Conservation (phyloP, 108 stramenopile species). For the Cyclotella choctawhatcheeana region DNA sequence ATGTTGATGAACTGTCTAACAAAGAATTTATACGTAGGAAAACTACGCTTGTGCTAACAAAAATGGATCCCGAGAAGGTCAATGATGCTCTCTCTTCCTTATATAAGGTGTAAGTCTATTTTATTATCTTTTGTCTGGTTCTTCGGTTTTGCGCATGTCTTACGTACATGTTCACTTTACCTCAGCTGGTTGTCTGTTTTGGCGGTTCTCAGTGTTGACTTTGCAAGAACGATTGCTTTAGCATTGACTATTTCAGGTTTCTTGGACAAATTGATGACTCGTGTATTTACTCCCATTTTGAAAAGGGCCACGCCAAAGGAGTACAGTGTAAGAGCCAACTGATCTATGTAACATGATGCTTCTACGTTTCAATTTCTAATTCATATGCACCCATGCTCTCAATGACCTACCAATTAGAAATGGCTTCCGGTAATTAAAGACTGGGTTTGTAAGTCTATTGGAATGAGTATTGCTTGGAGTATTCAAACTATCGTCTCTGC, state of each 20-base stretch:
- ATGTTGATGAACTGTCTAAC: slow-evolving; percentile 72
- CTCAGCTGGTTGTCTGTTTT: slow-evolving; percentile 85
- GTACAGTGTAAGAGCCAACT: slow-evolving; percentile 70
- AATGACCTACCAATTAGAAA: slow-evolving; percentile 34
- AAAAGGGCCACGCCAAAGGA: slow-evolving; percentile 69
- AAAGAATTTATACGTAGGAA: slow-evolving; percentile 83
- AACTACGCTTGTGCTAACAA: slow-evolving; percentile 79
- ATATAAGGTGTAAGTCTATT: slow-evolving; percentile 43
- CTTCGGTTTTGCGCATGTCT: no score
- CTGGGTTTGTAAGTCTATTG: slow-evolving; percentile 79
- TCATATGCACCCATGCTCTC: not conserved
- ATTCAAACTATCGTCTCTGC: slow-evolving; percentile 90
- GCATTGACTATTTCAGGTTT: slow-evolving; percentile 88
- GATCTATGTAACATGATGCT: no score
- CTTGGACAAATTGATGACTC: slow-evolving; percentile 63
- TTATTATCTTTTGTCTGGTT: no score
- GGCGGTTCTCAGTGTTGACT: slow-evolving; percentile 90
- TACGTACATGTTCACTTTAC: no score
- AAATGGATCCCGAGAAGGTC: slow-evolving; percentile 89
- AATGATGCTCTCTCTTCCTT: slow-evolving; percentile 66
- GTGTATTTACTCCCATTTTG: slow-evolving; percentile 73
- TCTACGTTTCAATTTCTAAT: slow-evolving; percentile 46
- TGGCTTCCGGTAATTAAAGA: slow-evolving; percentile 76
- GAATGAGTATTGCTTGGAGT: slow-evolving; percentile 91
- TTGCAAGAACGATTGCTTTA: slow-evolving; percentile 87